phyloP scores from a whole-genome alignment of 2,329 filamentous ascomycete genomes.

The Cladosporium sp. region DNA sequence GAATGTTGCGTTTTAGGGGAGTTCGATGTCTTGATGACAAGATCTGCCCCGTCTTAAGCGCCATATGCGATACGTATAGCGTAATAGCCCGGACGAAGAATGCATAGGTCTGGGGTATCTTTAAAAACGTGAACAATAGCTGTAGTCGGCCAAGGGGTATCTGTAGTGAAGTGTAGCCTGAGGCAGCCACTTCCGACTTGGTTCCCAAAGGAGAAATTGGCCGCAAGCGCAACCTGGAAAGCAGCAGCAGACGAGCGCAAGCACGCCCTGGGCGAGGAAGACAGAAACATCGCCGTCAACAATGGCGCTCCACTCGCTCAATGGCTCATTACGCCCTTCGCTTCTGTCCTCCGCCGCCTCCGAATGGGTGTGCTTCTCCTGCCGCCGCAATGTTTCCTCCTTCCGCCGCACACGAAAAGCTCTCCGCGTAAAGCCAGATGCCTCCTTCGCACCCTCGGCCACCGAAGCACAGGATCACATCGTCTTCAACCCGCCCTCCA shows the following conservation, averaged over 20 bases:
- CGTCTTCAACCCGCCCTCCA: constrained; percentile 64
- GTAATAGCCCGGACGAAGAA: too few species aligned
- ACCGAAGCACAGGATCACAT: constrained; percentile 48
- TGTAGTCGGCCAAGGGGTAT: too few species aligned
- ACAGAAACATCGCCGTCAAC: constrained; percentile 3
- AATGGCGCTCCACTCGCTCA: constrained; percentile 13
- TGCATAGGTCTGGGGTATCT: too few species aligned
- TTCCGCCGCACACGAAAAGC: constrained; percentile 45
- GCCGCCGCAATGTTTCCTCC: constrained; percentile 41
- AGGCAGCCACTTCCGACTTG: not conserved
- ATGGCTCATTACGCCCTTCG: constrained; percentile 18
- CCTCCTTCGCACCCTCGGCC: constrained; percentile 36
- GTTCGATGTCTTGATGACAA: too few species aligned
- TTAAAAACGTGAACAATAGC: too few species aligned
- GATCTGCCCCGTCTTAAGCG: too few species aligned
- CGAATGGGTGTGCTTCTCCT: constrained; percentile 27
- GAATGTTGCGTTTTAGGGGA: too few species aligned
- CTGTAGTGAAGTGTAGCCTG: too few species aligned
- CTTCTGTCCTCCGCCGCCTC: constrained; percentile 19
- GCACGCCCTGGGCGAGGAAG: not conserved
- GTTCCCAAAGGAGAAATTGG: not conserved
- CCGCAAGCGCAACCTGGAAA: not conserved
- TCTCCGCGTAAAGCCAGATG: constrained; percentile 41
- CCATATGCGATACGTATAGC: too few species aligned
- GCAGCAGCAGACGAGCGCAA: not conserved